A percentile compares a stretch with the other conserved stretches of the same genome.
These are phyloP conservation scores for Gossypium trilobum DNA, from an alignment of 441 rosid genomes.

Conservation along the genomic window DNA sequence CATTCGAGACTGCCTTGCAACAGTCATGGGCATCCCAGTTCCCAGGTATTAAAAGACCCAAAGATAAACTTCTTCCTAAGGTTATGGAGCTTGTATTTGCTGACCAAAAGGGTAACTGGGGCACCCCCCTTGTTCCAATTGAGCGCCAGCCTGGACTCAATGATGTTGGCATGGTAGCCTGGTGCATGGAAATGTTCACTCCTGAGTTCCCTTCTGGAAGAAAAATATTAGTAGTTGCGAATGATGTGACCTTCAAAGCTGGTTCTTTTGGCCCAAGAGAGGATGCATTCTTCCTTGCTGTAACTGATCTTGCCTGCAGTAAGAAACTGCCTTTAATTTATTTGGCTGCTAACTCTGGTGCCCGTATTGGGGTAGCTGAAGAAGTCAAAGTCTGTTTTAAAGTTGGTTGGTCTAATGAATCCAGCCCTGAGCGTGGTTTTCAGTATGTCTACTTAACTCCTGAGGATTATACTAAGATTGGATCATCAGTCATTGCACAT, in stretches of 20 bases:
- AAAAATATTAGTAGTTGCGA: conserved; percentile 62
- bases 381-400: conserved; percentile 88
- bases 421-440: conserved; percentile 81
- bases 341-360: conserved; percentile 98
- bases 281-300: conserved; percentile 92
- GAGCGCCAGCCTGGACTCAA: conserved; percentile 73
- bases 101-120: conserved; percentile 53
- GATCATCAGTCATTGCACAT: conserved; percentile 79
- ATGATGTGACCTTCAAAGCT: conserved; percentile 94
- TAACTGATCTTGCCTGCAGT: conserved; percentile 85
- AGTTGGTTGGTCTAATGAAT: conserved; percentile 92
- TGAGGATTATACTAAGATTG: conserved; percentile 59
- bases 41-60: conserved; percentile 39
- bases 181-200: conserved; percentile 85
- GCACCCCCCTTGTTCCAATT: conserved; percentile 54
- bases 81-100: conserved; percentile 81
- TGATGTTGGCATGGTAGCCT: conserved; percentile 96
- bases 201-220: conserved; percentile 98
- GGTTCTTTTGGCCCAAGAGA: conserved; percentile 98
- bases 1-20: conserved; percentile 79
- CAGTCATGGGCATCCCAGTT: conserved; percentile 68
- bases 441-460: conserved; percentile 78
- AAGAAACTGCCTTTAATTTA: conserved; percentile 87
- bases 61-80: conserved; percentile 41
- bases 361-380: conserved; percentile 94